A percentile compares a stretch with the other conserved stretches of the same genome.
phyloP scores from a whole-genome alignment of 306 rosid genomes.

The Begonia peltatifolia region DNA sequence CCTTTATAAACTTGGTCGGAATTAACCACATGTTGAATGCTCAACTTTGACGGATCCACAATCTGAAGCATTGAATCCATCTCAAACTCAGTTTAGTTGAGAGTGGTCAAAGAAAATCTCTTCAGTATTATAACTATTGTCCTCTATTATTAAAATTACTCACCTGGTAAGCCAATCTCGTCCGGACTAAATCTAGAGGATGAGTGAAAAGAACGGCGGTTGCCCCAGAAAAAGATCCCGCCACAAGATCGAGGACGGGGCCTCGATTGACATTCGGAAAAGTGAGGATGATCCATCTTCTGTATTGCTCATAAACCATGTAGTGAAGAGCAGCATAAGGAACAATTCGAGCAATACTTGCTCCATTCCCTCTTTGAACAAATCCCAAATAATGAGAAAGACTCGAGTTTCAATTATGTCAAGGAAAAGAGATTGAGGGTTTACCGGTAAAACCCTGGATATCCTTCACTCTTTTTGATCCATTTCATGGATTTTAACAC shows the following conservation, averaged over 20 bases:
- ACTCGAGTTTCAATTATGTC: not conserved
- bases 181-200: conserved; percentile 84
- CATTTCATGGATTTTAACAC: conserved; percentile 44
- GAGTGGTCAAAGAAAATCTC: too few species aligned
- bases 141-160: not conserved
- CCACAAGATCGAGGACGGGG: conserved; percentile 85
- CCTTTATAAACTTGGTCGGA: conserved; percentile 54
- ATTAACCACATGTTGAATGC: conserved; percentile 20
- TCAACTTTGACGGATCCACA: conserved; percentile 47
- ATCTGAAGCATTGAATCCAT: conserved; percentile 31
- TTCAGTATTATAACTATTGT: too few species aligned
- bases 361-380: conserved; percentile 81
- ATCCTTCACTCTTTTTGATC: conserved; percentile 70
- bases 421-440: conserved; percentile 2
- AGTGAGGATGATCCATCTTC: conserved; percentile 65
- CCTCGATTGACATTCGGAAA: conserved; percentile 65
- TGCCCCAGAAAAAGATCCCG: conserved; percentile 93
- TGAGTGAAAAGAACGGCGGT: conserved; percentile 84
- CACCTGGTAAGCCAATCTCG: conserved; percentile 94
- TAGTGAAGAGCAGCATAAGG: conserved; percentile 91
- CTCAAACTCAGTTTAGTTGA: too few species aligned
- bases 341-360: conserved; percentile 91
- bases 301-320: conserved; percentile 84
- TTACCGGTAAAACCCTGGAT: conserved; percentile 70
- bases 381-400: conserved; percentile 3